Conservation (phyloP, 2,329 filamentous ascomycete species). For the Cercospora citrullina region DNA sequence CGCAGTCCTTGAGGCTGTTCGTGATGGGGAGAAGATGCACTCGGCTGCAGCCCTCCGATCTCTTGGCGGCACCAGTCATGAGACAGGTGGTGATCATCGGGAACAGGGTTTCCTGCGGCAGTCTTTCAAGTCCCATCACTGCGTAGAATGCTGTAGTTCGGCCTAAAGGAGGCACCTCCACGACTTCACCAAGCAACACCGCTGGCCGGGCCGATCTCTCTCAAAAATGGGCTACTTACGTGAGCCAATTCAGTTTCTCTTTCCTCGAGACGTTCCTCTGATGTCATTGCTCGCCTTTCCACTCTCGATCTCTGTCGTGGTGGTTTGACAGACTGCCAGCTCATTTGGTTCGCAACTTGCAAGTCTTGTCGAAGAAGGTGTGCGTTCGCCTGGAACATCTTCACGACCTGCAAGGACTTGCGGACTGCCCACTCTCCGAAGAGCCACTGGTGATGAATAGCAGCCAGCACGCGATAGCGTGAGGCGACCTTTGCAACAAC, state of each 20-base stretch:
- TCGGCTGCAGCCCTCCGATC: no score
- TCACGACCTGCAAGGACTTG: slow-evolving; percentile 10
- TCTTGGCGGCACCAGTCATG: neutral
- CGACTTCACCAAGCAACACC: no score
- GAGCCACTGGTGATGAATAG: slow-evolving; percentile 30
- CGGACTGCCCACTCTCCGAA: slow-evolving; percentile 23
- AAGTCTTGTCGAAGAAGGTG: slow-evolving; percentile 12
- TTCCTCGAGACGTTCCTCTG: no score
- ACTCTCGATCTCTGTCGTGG: no score
- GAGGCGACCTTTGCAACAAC: slow-evolving; percentile 30
- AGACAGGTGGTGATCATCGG: slow-evolving; percentile 2
- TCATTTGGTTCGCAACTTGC: neutral
- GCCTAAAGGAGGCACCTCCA: no score
- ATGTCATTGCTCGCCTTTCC: no score
- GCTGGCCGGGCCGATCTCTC: no score
- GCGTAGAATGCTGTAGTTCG: no score
- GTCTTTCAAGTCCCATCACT: no score
- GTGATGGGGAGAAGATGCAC: neutral
- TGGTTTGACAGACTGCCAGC: neutral
- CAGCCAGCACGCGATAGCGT: slow-evolving; percentile 33
- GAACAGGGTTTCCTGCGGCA: neutral
- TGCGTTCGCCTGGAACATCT: slow-evolving; percentile 6
- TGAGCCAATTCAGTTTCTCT: no score
- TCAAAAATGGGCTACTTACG: no score
- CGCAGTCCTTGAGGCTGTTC: neutral